Evolutionary conservation across 148 eudicot species (phyloP), one percentile per base, ranked within the genome.

Genomic region (Rhododendron ovatum): DNA sequence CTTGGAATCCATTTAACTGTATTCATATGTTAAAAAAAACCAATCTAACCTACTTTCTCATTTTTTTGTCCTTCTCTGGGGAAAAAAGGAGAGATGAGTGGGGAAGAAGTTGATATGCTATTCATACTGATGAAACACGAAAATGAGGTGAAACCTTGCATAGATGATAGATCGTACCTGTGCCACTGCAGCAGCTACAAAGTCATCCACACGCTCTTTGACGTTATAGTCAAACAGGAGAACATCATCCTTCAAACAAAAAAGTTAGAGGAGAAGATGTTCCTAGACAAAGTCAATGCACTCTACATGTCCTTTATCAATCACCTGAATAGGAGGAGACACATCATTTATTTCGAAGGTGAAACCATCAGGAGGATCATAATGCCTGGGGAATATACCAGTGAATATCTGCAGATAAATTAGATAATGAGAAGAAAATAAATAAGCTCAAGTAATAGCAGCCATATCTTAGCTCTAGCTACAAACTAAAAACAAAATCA

Each of bases 291-390:
- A 43, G 61, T 86, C 24, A 53, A 83, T 50, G 84, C 63, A 47
- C 82, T 67, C 2, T 10, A 59, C 13, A 39, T 43, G 22, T 59
- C 33, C 55, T 75, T 22, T 18, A 77, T n/a, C 3, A 86, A 71
- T 47, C 89, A 94, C 97, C 93, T 94, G 97, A 61, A 94, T 88
- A 78, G 95, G 95, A 74, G 89, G 86, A n/a, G 94, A 92, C 50
- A 83, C 91, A 65, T 93, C 95, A 89, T 93, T 94, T 86, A 94
- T 88, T 91, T 94, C 97, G 86, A 94, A 94, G 28, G 87, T 86
- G 84, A 94, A 94, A 85, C 94, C 93, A 87, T 92, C 97, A 69
- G 97, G 97, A 71, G 97, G 95, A 39, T 90, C 89, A 87, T 94
- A 94, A 86, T 92, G 94, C 87, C 81, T 85, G 45, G 97, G 95